These are phyloP conservation scores for Saccharomycopsis sp. DNA, from an alignment of 805 yeast genomes.

Conservation along the genomic window DNA sequence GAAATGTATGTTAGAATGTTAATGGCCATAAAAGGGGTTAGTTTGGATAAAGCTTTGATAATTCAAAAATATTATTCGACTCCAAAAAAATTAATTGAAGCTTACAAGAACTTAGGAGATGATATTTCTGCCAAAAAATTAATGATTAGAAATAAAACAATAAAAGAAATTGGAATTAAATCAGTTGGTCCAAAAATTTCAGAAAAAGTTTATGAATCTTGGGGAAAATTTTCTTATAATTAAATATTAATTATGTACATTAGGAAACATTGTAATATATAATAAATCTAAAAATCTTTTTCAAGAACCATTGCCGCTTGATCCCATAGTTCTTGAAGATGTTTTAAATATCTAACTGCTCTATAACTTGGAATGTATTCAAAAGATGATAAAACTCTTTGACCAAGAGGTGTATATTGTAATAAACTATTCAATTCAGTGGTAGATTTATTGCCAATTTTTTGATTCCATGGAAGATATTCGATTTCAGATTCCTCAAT, in stretches of 20 bases:
- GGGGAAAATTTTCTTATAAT: slow-evolving; percentile 10
- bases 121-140: slow-evolving; percentile 7
- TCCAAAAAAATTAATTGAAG: slow-evolving; percentile 47
- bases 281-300: too few relatives aligned
- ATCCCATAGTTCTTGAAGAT: neutral
- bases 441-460: too few relatives aligned
- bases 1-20: slow-evolving; percentile 71
- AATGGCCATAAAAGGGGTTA: slow-evolving; percentile 70
- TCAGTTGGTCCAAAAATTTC: slow-evolving; percentile 15
- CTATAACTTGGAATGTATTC: neutral
- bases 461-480: too few relatives aligned
- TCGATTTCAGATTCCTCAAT: too few relatives aligned
- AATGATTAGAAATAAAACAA: slow-evolving; percentile 5
- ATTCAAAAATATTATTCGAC: slow-evolving; percentile 68
- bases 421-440: neutral
- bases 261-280: neutral
- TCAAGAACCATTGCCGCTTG: too few relatives aligned
- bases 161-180: slow-evolving; percentile 12
- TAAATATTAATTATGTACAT: neutral
- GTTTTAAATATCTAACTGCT: neutral
- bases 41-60: slow-evolving; percentile 74
- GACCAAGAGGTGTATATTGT: neutral
- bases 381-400: neutral
- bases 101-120: slow-evolving; percentile 24
- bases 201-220: slow-evolving; percentile 12